Base-by-base conservation (phyloP, 2,329 filamentous ascomycete genomes). In the Spiromastix sp. region DNA sequence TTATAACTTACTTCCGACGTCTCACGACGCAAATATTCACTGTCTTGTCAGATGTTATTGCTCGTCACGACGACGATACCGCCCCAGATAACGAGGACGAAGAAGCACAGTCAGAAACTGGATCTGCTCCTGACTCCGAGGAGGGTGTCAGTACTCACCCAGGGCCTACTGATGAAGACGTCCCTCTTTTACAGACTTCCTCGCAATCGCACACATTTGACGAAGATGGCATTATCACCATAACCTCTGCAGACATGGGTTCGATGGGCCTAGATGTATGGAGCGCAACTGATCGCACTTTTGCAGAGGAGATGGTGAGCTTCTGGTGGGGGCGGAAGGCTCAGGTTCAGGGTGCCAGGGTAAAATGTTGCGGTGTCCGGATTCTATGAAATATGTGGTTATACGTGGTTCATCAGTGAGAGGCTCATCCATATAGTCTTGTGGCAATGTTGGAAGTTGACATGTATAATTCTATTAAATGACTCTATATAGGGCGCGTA, bases 1-100 rank as follows among this genome's bases (percentile, higher is more conserved):
- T 68, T n/a, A 59, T 68, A 22, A 64, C 63, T 0, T 68, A 67
- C 46, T 69, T 69, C 53, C 64, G 64, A 21, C 63, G 63, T 5
- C 51, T 68, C 24, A 68, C 64, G 1, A 58, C 57, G 1, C 52
- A 63, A 21, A 64, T 67, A 22, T 64, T 68, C 40, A 52, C 56
- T n/a, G 63, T 58, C 1, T 44, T 68, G 4, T 55, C 59, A 3
- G 60, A 63, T 12, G 57, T 60, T 9, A 53, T 68, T 32, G 55
- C 59, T 5, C 56, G 61, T n/a, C 50, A 59, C 22, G 61, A 65
- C 12, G 36, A 15, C 28, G 27, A 4, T 16, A 35, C 30, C 8
- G 13, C 22, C 27, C 22, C 43, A 22, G 48, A 51, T 28, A 44
- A 51, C 13, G 39, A 44, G 2, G 49, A 45, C 3, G 42, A 48